Percentiles rank a stretch among this genome's conserved stretches.
Evolutionary conservation across 306 rosid species (phyloP).

Genomic region (Coriaria nepalensis): DNA sequence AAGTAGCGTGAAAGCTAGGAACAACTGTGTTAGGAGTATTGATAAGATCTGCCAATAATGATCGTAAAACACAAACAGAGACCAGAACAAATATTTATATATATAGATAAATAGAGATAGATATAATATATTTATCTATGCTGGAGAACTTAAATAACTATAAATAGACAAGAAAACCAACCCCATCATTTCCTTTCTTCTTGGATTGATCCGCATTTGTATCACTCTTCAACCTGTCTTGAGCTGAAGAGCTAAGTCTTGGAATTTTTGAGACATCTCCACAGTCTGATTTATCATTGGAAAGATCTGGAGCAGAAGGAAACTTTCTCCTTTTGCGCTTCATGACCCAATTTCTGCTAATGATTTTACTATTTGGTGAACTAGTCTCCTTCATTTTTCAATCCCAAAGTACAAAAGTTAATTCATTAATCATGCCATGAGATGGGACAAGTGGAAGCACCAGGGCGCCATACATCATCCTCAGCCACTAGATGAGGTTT

Average conservation of each 20-base stretch:
- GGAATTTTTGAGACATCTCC: constrained; percentile 47
- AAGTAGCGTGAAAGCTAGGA: no score
- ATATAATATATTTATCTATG: background rate
- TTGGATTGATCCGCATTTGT: constrained; percentile 44
- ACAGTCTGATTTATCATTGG: constrained; percentile 56
- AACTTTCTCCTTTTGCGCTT: constrained; percentile 94
- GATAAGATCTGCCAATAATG: no score
- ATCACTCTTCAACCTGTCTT: constrained; percentile 41
- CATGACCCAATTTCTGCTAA: constrained; percentile 82
- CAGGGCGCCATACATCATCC: no score
- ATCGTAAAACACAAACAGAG: no score
- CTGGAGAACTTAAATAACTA: background rate
- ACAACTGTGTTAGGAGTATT: no score
- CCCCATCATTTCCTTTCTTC: constrained; percentile 98
- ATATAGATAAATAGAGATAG: no score
- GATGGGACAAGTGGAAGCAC: background rate
- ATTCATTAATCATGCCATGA: constrained; percentile 17
- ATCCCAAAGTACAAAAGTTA: constrained; percentile 16
- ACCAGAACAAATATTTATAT: no score
- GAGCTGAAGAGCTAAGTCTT: constrained; percentile 37
- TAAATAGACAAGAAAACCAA: constrained; percentile 29
- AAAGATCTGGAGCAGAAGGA: constrained; percentile 35
- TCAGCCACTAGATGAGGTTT: no score
- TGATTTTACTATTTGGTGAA: constrained; percentile 56
- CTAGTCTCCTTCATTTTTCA: constrained; percentile 62